These are phyloP conservation scores for Calvatia gigantea DNA, from an alignment of 768 basidiomycete genomes.

Conservation along the genomic window DNA sequence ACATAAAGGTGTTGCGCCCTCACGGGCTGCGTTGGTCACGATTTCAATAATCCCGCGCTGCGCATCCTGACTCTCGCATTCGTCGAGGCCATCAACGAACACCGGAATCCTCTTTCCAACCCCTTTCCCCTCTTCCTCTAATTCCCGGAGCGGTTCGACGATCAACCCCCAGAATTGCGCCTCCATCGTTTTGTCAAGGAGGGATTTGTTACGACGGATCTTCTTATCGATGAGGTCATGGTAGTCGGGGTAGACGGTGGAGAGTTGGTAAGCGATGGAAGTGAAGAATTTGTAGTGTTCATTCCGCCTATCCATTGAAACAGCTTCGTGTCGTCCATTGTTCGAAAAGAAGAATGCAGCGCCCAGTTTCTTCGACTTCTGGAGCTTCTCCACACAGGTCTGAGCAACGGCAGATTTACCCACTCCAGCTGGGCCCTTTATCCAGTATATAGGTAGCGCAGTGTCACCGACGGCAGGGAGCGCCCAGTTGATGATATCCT, in stretches of 20 bases:
- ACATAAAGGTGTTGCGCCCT: not conserved
- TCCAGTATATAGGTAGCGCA: not conserved
- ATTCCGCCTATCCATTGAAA: too few species aligned
- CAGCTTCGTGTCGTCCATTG: too few species aligned
- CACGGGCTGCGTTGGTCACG: not conserved
- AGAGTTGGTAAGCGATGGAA: slow-evolving; percentile 8
- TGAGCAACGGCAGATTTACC: slow-evolving; percentile 3
- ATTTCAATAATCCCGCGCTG: slow-evolving; percentile 1
- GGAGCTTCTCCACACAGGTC: not conserved
- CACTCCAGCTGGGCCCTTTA: not conserved
- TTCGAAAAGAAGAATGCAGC: slow-evolving; percentile 6
- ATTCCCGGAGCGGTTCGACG: not conserved
- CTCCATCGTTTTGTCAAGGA: not conserved
- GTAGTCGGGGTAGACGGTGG: not conserved
- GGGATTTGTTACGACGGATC: not conserved
- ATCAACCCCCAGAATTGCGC: not conserved
- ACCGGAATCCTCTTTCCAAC: not conserved
- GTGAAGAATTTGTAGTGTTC: not conserved
- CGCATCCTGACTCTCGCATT: not conserved
- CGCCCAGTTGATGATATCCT: not conserved
- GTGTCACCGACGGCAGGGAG: not conserved
- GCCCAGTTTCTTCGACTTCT: not conserved
- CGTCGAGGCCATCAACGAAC: not conserved
- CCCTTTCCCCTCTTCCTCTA: not conserved
- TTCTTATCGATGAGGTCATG: not conserved